Evolutionary conservation across 345 rosid species (phyloP).

Genomic region (Pelargonium nanum): DNA sequence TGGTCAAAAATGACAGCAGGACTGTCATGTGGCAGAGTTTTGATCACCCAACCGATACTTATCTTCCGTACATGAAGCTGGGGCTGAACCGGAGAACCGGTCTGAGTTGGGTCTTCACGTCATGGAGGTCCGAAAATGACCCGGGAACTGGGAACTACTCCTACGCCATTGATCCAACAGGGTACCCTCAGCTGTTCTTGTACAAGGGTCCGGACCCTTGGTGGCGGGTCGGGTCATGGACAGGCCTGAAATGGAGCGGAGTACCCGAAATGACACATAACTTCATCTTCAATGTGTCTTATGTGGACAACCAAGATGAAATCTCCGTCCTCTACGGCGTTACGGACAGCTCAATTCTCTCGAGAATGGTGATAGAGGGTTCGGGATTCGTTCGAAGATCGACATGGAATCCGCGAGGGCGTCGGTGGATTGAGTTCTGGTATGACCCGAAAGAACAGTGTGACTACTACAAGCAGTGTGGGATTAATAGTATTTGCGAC

Average conservation of each 20-base stretch:
- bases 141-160: constrained; percentile 38
- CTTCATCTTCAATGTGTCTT: constrained; percentile 23
- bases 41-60: constrained; percentile 51
- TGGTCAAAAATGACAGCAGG: constrained; percentile 20
- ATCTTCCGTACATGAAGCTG: constrained; percentile 54
- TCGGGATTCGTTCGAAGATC: constrained; percentile 29
- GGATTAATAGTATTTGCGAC: constrained; percentile 37
- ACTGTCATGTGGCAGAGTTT: constrained; percentile 56
- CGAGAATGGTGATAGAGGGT: constrained; percentile 39
- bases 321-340: constrained; percentile 22
- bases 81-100: constrained; percentile 34
- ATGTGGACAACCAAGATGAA: constrained; percentile 24
- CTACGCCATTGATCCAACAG: constrained; percentile 26
- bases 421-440: constrained; percentile 32
- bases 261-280: constrained; percentile 41
- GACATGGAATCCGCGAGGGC: constrained; percentile 30
- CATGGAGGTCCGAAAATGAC: constrained; percentile 47
- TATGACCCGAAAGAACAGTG: constrained; percentile 49
- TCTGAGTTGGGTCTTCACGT: constrained; percentile 24
- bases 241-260: constrained; percentile 47
- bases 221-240: constrained; percentile 61
- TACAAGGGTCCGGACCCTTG: constrained; percentile 21
- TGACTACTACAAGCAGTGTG: constrained; percentile 43
- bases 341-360: constrained; percentile 15
- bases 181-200: constrained; percentile 38